Base-by-base conservation (phyloP, 2,329 filamentous ascomycete genomes). In the Ophiostoma piceae region DNA sequence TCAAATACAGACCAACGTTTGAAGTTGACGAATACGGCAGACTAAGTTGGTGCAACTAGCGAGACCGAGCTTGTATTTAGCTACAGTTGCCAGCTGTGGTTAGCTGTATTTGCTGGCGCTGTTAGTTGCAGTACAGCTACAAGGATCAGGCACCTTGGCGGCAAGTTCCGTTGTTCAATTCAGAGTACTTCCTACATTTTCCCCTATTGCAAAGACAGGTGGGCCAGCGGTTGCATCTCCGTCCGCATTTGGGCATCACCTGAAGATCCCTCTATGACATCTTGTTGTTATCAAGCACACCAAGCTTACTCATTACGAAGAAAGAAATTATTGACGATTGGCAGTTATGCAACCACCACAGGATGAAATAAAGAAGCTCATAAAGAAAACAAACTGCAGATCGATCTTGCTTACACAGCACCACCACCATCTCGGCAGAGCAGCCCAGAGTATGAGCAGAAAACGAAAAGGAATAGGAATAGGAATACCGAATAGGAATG, bases 11-110 rank as follows among this genome's bases (percentile, higher is more conserved):
- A 57, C 12, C n/a, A 26, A 14, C 51, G 51, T 57, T 26, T 47
- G 43, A n/a, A 47, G 6, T 57, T 57, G n/a, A 57, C n/a, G n/a
- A 57, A 29, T 26, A 57, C 51, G 51, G 51, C 51, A 57, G 22
- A 57, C 51, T 57, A 26, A 57, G 51, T 12, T 57, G 51, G 51
- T 57, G 51, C 19, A 57, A 57, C 51, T 29, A 57, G 51, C 51
- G 51, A 57, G 51, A 57, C n/a, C 51, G 51, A 57, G 51, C 51
- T 57, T 26, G 51, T 26, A 22, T 26, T 26, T 22, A 22, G n/a
- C 47, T 22, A 3, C 22, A 47, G 5, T 47, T n/a, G 41, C 16
- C 19, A 16, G 19, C 43, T 47, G 41, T 19, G 11, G 39, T 16
- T 43, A 16, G 39, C 39, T 43, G 39, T 41, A 37, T 11, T 39